Percentiles rank a stretch among this genome's conserved stretches.
phyloP scores from a whole-genome alignment of 768 basidiomycete genomes.

The Suillus brevipes region DNA sequence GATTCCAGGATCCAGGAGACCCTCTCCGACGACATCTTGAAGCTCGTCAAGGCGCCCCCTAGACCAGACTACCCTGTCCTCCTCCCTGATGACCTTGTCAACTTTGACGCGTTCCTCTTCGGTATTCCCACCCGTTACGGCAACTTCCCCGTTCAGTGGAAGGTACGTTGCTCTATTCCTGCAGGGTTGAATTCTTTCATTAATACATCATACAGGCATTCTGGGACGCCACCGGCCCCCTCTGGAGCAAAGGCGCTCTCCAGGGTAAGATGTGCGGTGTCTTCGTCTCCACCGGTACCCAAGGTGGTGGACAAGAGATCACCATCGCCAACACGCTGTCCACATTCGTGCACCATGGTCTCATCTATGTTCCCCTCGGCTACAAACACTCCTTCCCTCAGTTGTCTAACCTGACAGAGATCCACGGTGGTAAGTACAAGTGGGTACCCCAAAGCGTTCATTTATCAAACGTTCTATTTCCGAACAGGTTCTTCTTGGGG shows the following conservation, averaged over 20 bases:
- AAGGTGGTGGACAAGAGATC: constrained; percentile 50
- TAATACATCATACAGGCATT: constrained; percentile 37
- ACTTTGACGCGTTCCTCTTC: constrained; percentile 42
- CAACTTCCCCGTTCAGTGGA: constrained; percentile 57
- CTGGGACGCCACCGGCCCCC: constrained; percentile 51
- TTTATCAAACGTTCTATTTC: neutral
- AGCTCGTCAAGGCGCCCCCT: constrained; percentile 67
- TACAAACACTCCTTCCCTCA: constrained; percentile 44
- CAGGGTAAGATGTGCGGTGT: constrained; percentile 47
- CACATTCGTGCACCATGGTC: constrained; percentile 56
- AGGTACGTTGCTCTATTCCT: constrained; percentile 28
- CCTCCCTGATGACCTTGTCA: constrained; percentile 12
- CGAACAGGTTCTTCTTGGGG: constrained; percentile 76
- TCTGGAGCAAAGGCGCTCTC: constrained; percentile 44
- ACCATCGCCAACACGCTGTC: constrained; percentile 39
- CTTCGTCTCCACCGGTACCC: constrained; percentile 47
- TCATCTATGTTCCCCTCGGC: constrained; percentile 54
- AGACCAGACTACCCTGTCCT: constrained; percentile 65
- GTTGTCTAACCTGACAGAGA: constrained; percentile 41
- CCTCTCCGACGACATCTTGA: constrained; percentile 67
- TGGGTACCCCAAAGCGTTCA: no score
- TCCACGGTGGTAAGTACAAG: constrained; percentile 43
- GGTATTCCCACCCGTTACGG: constrained; percentile 49
- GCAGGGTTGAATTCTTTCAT: neutral
- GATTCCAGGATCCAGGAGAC: constrained; percentile 73